Conservation (phyloP, 2,329 filamentous ascomycete genomes). For the Geosmithia putterillii region DNA sequence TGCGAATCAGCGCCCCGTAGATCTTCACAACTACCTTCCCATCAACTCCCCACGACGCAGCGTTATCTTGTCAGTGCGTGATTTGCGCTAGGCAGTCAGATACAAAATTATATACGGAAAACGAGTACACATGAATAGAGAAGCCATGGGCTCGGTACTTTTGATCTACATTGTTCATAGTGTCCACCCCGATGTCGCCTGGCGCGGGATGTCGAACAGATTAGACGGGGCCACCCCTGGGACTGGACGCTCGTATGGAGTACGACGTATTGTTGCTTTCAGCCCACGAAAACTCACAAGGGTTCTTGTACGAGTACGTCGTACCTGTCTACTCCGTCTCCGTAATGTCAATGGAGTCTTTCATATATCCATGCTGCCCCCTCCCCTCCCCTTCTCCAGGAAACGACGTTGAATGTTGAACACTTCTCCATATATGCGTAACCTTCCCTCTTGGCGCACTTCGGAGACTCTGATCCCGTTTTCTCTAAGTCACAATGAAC, state of each 20-base stretch:
- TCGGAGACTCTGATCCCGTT: not conserved
- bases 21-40: not conserved
- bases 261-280: not conserved
- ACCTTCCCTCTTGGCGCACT: not conserved
- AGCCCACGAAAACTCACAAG: not conserved
- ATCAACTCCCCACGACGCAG: not conserved
- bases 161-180: too few species aligned
- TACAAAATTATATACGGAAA: not conserved
- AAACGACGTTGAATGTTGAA: not conserved
- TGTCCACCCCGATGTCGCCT: too few species aligned
- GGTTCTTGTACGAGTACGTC: not conserved
- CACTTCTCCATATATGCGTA: not conserved
- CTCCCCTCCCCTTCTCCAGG: not conserved
- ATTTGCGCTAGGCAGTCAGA: not conserved
- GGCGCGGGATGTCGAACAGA: too few species aligned
- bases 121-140: not conserved
- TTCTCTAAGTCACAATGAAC: not conserved
- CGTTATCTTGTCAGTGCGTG: not conserved
- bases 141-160: not conserved
- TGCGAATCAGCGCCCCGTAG: not conserved
- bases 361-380: not conserved
- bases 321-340: too few species aligned
- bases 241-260: too few species aligned
- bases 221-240: not conserved
- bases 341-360: not conserved